Evolutionary conservation across 805 yeast genomes (phyloP), one percentile per base, ranked within the genome.

Genomic region (Metschnikowia kofuensis): DNA sequence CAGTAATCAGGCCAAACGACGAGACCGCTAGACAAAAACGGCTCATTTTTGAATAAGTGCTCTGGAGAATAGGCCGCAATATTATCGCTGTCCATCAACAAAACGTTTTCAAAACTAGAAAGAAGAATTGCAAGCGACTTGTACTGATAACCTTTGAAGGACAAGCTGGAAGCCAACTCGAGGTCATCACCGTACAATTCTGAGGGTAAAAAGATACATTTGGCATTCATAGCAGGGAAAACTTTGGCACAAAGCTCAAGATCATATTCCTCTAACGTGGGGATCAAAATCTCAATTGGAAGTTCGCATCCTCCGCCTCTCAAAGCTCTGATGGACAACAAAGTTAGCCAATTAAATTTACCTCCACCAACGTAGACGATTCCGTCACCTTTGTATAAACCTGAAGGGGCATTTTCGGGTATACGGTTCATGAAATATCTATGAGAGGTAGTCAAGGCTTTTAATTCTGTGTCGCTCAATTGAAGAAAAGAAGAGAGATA

Each of bases 1-100:
- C 96, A 89, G 64, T 83, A 89, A 66, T 89, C 96, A 1, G 96
- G 95, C 92, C 95, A 89, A 2, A 83, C 72, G 31, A 85, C 74
- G 63, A 85, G 64, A 3, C 87, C 86, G 35, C 68, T 64, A 12
- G 67, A 61, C 29, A 50, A 72, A 66, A 78, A 88, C 0, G 88
- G 83, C 40, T 82, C 80, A 11, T 69, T 65, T 4, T 68, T 69
- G 62, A 89, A 85, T 21, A 87, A 61, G 15, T 65, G 62, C 55
- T 83, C 87, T 2, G 92, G 85, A 11, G 83, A 75, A 57, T 74
- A 76, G 2, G 85, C 78, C 0, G 95, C 90, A 51, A 83, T 76
- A 54, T 85, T 83, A 64, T 88, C 96, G 35, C 91, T 81, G 61
- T 89, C 96, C 57, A 87, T 66, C 40, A 87, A 69, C 54, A 87